Evolutionary conservation across 2,329 filamentous ascomycete genomes (phyloP).

Genomic region (Paraphoma sp.): DNA sequence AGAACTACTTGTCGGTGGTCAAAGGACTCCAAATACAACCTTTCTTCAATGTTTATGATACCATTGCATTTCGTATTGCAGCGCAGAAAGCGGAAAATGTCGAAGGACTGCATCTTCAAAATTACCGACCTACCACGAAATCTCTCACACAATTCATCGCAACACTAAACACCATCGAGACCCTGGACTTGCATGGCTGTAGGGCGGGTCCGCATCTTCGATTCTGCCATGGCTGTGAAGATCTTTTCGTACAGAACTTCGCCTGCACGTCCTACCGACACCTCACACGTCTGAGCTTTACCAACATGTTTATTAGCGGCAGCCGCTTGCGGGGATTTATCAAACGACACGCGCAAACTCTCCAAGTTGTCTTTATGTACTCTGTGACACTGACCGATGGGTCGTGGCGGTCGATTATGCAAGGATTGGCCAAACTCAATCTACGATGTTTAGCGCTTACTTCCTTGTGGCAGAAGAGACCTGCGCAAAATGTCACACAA

Average conservation of each 20-base stretch:
- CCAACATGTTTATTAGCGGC: background rate
- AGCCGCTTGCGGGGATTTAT: constrained; percentile 2
- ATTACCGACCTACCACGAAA: background rate
- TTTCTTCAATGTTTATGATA: background rate
- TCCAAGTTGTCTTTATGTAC: background rate
- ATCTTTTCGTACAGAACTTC: background rate
- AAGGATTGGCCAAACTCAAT: background rate
- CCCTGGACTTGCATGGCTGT: background rate
- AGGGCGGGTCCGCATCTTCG: background rate
- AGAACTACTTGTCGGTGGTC: background rate
- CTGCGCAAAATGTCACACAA: background rate
- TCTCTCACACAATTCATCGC: background rate
- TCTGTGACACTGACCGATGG: background rate
- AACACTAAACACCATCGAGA: background rate
- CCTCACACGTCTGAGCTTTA: background rate
- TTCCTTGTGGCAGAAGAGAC: background rate
- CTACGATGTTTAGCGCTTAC: background rate
- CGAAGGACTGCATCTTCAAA: background rate
- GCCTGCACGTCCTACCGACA: background rate
- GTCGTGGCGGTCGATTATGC: background rate
- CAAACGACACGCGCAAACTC: background rate
- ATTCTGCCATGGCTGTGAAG: constrained; percentile 4
- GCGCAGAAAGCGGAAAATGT: background rate
- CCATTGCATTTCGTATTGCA: background rate
- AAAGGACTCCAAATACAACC: background rate